Conservation (phyloP, 164 flowering plant species). For the Vitis riparia region DNA sequence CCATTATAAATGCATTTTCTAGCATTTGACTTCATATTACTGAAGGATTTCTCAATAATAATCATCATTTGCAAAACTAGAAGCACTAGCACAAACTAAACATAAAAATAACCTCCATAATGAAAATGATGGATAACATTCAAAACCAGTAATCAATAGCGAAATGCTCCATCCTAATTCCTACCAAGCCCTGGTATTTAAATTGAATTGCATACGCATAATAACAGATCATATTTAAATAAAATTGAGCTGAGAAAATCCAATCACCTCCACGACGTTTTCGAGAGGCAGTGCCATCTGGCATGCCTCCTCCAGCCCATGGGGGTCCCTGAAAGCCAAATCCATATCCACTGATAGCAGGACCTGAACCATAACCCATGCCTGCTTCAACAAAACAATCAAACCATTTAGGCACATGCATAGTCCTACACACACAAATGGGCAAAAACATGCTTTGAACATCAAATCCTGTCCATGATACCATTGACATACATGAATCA, state of each 20-base stretch:
- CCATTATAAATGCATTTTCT: too few relatives aligned
- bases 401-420: background rate
- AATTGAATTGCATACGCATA: background rate
- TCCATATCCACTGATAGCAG: conserved; percentile 39
- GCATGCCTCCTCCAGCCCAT: conserved; percentile 31
- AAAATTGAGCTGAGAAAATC: background rate
- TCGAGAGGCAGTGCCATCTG: conserved; percentile 42
- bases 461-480: background rate
- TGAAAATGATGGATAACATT: background rate
- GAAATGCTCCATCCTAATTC: background rate
- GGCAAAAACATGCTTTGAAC: background rate
- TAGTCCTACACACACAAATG: background rate
- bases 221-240: background rate
- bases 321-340: conserved; percentile 40
- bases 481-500: background rate
- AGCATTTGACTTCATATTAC: background rate
- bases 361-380: conserved; percentile 34
- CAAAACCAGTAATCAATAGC: background rate
- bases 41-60: background rate
- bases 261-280: conserved; percentile 54
- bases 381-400: conserved; percentile 24
- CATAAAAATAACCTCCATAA: background rate
- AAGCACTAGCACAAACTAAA: background rate
- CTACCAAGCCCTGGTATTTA: background rate
- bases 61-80: background rate